Conservation (phyloP, 163 green algal genomes). For the Chlorella variabilis region DNA sequence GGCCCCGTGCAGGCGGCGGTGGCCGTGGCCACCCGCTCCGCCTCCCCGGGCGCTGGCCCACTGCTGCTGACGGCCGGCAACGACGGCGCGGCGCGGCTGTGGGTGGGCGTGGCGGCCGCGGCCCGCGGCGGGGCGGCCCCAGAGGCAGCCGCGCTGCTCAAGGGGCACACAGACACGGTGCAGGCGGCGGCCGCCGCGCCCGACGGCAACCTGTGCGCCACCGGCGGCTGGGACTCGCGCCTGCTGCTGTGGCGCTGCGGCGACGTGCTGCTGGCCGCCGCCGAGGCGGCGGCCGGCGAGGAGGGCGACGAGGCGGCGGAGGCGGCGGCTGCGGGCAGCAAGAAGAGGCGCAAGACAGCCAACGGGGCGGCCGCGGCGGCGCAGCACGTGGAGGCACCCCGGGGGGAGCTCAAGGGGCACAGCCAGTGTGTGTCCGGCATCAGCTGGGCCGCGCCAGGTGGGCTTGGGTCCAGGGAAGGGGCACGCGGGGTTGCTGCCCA, state of each 20-base stretch:
- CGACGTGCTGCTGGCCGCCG: slow-evolving; percentile 36
- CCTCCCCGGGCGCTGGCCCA: neutral
- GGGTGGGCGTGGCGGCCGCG: slow-evolving; percentile 40
- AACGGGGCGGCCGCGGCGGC: slow-evolving; percentile 26
- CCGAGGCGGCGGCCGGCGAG: slow-evolving; percentile 30
- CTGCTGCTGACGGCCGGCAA: slow-evolving; percentile 75
- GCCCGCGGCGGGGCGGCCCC: neutral
- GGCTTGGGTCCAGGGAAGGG: too few species aligned
- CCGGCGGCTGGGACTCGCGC: slow-evolving; percentile 37
- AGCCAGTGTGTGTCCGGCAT: slow-evolving; percentile 32
- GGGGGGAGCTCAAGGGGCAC: slow-evolving; percentile 29
- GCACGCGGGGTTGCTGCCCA: too few species aligned
- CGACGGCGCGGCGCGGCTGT: slow-evolving; percentile 65
- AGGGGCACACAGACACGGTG: slow-evolving; percentile 69
- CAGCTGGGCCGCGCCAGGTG: slow-evolving; percentile 19
- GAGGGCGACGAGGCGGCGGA: slow-evolving; percentile 13
- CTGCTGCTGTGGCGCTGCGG: slow-evolving; percentile 48
- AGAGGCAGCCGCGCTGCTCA: slow-evolving; percentile 62
- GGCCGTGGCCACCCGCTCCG: slow-evolving; percentile 2
- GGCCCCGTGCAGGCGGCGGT: slow-evolving; percentile 60
- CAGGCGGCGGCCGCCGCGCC: slow-evolving; percentile 36
- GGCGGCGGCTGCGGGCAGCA: slow-evolving; percentile 19
- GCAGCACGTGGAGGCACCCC: slow-evolving; percentile 1
- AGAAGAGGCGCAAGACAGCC: slow-evolving; percentile 31
- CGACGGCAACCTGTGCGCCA: slow-evolving; percentile 31